phyloP scores from a whole-genome alignment of 345 rosid species.

The Reutealis trisperma region DNA sequence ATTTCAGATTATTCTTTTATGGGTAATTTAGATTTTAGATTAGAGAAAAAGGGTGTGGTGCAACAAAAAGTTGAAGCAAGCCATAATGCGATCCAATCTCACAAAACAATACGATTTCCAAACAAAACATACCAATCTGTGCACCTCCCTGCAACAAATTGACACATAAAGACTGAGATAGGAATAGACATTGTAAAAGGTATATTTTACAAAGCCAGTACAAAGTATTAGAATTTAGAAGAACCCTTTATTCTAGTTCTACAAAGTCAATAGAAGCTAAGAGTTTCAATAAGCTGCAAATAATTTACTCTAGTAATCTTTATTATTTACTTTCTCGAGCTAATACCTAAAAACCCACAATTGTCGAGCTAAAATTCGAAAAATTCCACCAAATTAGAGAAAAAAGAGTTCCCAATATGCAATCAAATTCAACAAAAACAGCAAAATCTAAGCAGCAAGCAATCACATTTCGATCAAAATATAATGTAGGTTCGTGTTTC shows the following conservation, averaged over 20 bases:
- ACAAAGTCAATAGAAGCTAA: neutral
- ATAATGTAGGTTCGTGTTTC: neutral
- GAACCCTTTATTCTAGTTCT: neutral
- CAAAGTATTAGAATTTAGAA: neutral
- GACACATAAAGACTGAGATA: constrained; percentile 28
- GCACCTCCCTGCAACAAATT: constrained; percentile 43
- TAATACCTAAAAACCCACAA: neutral
- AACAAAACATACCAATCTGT: constrained; percentile 43
- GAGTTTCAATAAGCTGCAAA: neutral
- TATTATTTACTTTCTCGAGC: neutral
- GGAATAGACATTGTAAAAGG: constrained; percentile 7
- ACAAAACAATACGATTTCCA: constrained; percentile 36
- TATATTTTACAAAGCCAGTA: constrained; percentile 4
- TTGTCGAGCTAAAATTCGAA: neutral
- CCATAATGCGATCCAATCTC: constrained; percentile 37
- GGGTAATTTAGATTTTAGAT: constrained; percentile 17
- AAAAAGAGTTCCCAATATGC: neutral
- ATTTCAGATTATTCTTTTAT: constrained; percentile 9
- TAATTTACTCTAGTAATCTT: neutral
- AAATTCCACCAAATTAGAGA: neutral
- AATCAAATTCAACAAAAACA: neutral
- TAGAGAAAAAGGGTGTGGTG: constrained; percentile 13
- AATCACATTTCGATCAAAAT: neutral
- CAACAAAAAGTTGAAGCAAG: constrained; percentile 27
- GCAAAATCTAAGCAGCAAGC: neutral